Evolutionary conservation across 768 basidiomycete genomes (phyloP), one percentile per base, ranked within the genome.

Genomic region (Cyathus striatus): DNA sequence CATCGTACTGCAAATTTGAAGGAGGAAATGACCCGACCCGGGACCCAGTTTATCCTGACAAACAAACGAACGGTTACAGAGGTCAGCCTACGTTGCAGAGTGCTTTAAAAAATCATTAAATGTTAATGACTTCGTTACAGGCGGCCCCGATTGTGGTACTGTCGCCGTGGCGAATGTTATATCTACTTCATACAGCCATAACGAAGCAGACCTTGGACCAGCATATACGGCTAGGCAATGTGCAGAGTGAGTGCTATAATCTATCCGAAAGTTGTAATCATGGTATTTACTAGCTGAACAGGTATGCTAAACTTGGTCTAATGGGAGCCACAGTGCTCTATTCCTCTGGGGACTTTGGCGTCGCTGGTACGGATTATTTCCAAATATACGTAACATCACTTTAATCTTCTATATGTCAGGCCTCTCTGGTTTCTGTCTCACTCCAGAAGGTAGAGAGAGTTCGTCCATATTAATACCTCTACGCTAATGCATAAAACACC

Each of bases 291-390:
- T 22, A 3, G 32, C n/a, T 38, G 1, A n/a, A 22, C 10, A 60
- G 59, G 37, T 66, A 65, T 47, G 78, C 70, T 1, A 65, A 70
- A 46, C 72, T 84, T 16, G 80, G 80, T 12, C 64, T 73, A 9
- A 75, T 81, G 36, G 83, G 82, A 4, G 64, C 76, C 22, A 78
- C 79, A 2, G 41, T 84, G 13, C 36, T 77, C 17, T 80, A 76
- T 58, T 64, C 70, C 9, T 76, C 76, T n/a, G 81, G 83, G 4
- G 81, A 84, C 38, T 53, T 59, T 5, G 83, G 82, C 17, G 81
- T 81, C 20, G 63, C 59, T 34, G 68, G 67, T 62, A 40, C 36
- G 46, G 38, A 13, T 21, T 5, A 3, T 9, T 18, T n/a, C n/a
- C n/a, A n/a, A 6, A 18, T 26, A 23, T 10, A 23, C 20, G 16